Evolutionary conservation across 2,329 filamentous ascomycete species (phyloP).

Genomic region (Aureobasidium sp.): DNA sequence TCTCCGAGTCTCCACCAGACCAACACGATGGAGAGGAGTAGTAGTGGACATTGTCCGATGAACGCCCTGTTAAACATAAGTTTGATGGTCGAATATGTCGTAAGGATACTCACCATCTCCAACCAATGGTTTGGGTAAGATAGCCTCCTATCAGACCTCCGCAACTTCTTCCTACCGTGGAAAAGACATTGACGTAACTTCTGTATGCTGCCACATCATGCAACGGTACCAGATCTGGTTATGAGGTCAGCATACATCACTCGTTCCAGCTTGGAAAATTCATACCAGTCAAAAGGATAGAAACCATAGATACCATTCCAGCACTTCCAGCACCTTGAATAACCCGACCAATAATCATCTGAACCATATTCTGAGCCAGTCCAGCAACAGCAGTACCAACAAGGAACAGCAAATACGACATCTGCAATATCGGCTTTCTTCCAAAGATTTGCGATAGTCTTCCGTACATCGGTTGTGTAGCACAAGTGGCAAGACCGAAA

Average conservation of each 20-base stretch:
- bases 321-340: slow-evolving; percentile 51
- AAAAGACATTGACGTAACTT: slow-evolving; percentile 58
- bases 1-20: slow-evolving; percentile 39
- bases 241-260: not conserved
- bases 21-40: slow-evolving; percentile 55
- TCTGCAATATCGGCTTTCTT: slow-evolving; percentile 43
- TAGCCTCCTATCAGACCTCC: slow-evolving; percentile 66
- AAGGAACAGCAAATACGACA: slow-evolving; percentile 46
- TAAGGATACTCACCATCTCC: slow-evolving; percentile 61
- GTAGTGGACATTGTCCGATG: slow-evolving; percentile 62
- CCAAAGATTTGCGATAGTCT: slow-evolving; percentile 53
- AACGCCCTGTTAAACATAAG: slow-evolving; percentile 53
- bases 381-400: slow-evolving; percentile 46
- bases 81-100: too few relatives aligned
- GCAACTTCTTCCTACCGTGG: slow-evolving; percentile 54
- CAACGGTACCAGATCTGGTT: slow-evolving; percentile 45
- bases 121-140: slow-evolving; percentile 69
- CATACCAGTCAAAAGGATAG: slow-evolving; percentile 48
- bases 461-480: slow-evolving; percentile 47
- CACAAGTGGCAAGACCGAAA: slow-evolving; percentile 48
- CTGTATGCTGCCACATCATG: slow-evolving; percentile 55
- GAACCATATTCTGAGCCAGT: slow-evolving; percentile 38
- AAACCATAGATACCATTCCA: slow-evolving; percentile 49
- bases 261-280: too few relatives aligned
- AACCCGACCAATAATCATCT: slow-evolving; percentile 46